A percentile compares a stretch with the other conserved stretches of the same genome.
Evolutionary conservation across 1,284 basidiomycete genomes (phyloP).

Genomic region (Sutorius eximius): DNA sequence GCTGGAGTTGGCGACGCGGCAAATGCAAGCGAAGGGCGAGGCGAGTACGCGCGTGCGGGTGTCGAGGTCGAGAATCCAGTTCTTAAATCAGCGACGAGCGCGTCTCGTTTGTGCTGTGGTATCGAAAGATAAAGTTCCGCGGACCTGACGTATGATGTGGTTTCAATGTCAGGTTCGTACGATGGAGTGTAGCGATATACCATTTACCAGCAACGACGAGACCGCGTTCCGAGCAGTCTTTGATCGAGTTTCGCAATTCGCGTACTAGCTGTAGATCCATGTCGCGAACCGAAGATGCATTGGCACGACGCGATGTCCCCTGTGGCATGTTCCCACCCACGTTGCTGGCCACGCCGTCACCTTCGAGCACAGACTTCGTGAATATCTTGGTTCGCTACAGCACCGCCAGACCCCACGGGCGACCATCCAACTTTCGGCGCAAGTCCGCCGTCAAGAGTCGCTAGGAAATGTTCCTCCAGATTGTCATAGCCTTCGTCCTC

Average conservation of each 20-base stretch:
- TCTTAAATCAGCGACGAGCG: conserved; percentile 20
- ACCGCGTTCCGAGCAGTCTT: conserved; percentile 61
- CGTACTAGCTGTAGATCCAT: conserved; percentile 39
- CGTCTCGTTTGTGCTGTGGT: conserved; percentile 47
- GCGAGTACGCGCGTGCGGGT: conserved; percentile 47
- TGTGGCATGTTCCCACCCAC: conserved; percentile 19
- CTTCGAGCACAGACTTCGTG: background rate
- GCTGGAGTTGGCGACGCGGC: conserved; percentile 38
- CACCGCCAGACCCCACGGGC: background rate
- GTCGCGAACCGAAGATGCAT: background rate
- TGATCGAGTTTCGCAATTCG: conserved; percentile 53
- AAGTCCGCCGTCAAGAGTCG: background rate
- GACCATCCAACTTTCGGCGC: background rate
- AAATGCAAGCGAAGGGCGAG: conserved; percentile 40
- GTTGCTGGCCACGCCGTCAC: background rate
- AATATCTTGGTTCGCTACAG: background rate
- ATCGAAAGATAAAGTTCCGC: conserved; percentile 70
- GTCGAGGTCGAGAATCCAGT: conserved; percentile 50
- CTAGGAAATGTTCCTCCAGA: conserved; percentile 21
- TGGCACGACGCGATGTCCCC: background rate
- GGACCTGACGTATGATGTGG: conserved; percentile 48
- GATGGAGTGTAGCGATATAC: conserved; percentile 40
- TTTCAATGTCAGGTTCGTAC: conserved; percentile 16
- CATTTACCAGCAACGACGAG: conserved; percentile 69
- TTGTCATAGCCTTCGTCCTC: conserved; percentile 4